Evolutionary conservation across 2,329 filamentous ascomycete species (phyloP).

Genomic region (Parafenestella ontariensis): DNA sequence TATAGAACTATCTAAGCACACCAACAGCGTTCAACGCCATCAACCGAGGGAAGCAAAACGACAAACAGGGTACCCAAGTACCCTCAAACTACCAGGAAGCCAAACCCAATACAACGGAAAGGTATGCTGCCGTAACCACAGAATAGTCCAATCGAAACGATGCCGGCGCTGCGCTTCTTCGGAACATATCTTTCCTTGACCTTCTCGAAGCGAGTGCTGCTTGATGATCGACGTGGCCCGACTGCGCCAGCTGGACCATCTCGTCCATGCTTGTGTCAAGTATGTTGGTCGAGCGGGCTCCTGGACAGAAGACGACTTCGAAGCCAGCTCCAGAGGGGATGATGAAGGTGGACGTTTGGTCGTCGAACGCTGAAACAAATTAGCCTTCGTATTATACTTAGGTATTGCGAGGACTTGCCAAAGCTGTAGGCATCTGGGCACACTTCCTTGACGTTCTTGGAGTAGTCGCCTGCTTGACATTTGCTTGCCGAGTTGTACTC

Average conservation of each 20-base stretch:
- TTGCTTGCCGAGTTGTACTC: constrained; percentile 67
- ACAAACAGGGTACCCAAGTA: background rate
- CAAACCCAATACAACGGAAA: constrained; percentile 4
- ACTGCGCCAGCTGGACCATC: constrained; percentile 43
- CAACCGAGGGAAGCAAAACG: constrained; percentile 4
- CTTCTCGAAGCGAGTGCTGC: constrained; percentile 26
- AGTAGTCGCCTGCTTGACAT: constrained; percentile 74
- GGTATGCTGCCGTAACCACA: constrained; percentile 13
- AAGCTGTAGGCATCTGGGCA: constrained; percentile 88
- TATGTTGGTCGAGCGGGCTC: constrained; percentile 59
- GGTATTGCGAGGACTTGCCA: constrained; percentile 57
- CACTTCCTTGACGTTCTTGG: constrained; percentile 71
- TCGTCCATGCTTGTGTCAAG: constrained; percentile 48
- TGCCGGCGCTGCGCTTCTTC: constrained; percentile 20
- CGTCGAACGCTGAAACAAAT: constrained; percentile 60
- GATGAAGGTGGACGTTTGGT: constrained; percentile 64
- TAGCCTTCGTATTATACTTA: background rate
- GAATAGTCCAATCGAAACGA: constrained; percentile 5
- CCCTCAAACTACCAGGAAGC: background rate
- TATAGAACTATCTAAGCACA: constrained; percentile 15
- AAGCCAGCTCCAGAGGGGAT: constrained; percentile 73
- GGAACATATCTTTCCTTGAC: constrained; percentile 22
- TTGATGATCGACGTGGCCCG: constrained; percentile 38
- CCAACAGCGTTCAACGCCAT: constrained; percentile 10
- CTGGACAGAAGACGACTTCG: constrained; percentile 80